Evolutionary conservation across 768 basidiomycete species (phyloP), one percentile per base, ranked within the genome.

Genomic region (Rhodocollybia butyracea): DNA sequence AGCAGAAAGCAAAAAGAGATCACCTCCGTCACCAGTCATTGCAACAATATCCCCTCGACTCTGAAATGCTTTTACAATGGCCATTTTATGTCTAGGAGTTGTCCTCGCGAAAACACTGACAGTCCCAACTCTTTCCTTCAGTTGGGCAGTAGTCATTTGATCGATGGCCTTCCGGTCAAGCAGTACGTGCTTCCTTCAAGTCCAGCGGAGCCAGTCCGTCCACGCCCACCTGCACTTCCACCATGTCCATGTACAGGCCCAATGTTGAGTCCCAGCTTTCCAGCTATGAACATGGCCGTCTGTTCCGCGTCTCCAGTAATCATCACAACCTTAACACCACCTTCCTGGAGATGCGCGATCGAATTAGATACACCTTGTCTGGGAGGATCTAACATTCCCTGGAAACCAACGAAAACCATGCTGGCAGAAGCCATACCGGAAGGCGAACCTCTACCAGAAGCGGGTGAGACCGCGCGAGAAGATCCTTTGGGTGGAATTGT

Each of bases 61-160:
- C 75, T 97, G 95, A 71, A 92, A 94, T 31, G 95, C 95, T 68
- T 92, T 88, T 29, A 98, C 86, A 63, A 98, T 98, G 51, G 89
- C 86, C 93, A 98, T 95, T 76, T 98, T 98, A 70, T 98, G 96
- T 68, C 89, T 84, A 57, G 95, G 95, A 50, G 95, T 97, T 69
- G 94, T 96, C 64, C 96, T 76, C 60, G 95, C 96, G 75, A 96
- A 98, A 47, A 98, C 93, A 53, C 83, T 89, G 24, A 96, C 84
- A 22, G 72, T 77, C 5, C 86, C 91, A 21, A 97, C 89, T 54
- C 87, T 70, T 65, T 96, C 94, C 69, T 81, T 76, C 65, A 98
- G 70, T 72, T 97, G 92, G 43, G 76, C 77, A 70, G 88, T 87
- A 59, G 68, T 86, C 82, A 98, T 82, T 68, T 81, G 76, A 69